Conservation (phyloP, 495 filamentous ascomycete species). For the Trichoderma orchidacearum region DNA sequence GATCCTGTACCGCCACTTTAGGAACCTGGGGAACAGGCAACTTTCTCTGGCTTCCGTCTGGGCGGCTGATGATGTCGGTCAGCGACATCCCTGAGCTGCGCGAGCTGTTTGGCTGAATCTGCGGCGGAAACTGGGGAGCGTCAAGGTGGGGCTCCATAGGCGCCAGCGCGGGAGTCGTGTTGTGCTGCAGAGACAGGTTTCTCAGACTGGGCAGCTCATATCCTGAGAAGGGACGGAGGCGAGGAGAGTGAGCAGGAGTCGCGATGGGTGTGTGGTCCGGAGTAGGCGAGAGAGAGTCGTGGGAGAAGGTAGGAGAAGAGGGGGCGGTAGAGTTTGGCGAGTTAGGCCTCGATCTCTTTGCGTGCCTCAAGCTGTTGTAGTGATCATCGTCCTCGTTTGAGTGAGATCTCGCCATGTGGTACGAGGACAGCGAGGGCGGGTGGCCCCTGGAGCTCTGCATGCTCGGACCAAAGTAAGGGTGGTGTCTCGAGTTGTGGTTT, state of each 20-base stretch:
- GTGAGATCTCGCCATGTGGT: constrained; percentile 87
- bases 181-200: constrained; percentile 68
- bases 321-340: constrained; percentile 92
- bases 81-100: constrained; percentile 56
- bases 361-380: constrained; percentile 43
- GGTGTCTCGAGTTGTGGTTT: constrained; percentile 25
- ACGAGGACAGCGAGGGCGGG: constrained; percentile 67
- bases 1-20: constrained; percentile 79
- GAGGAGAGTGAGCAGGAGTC: constrained; percentile 90
- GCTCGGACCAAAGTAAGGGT: constrained; percentile 45
- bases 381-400: constrained; percentile 73
- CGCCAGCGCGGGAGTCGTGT: constrained; percentile 63
- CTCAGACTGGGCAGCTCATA: constrained; percentile 78
- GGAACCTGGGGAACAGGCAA: constrained; percentile 84
- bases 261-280: constrained; percentile 94
- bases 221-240: constrained; percentile 60
- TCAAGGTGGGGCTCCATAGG: constrained; percentile 77
- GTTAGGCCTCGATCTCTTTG: constrained; percentile 80
- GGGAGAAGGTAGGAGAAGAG: constrained; percentile 94
- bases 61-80: constrained; percentile 80
- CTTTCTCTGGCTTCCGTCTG: constrained; percentile 81
- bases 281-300: constrained; percentile 90
- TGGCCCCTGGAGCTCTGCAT: constrained; percentile 39
- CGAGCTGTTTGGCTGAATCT: constrained; percentile 15
- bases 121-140: constrained; percentile 24